A percentile compares a stretch with the other conserved stretches of the same genome.
Conservation (phyloP, 257 asterid species). For the Datura wrightii region DNA sequence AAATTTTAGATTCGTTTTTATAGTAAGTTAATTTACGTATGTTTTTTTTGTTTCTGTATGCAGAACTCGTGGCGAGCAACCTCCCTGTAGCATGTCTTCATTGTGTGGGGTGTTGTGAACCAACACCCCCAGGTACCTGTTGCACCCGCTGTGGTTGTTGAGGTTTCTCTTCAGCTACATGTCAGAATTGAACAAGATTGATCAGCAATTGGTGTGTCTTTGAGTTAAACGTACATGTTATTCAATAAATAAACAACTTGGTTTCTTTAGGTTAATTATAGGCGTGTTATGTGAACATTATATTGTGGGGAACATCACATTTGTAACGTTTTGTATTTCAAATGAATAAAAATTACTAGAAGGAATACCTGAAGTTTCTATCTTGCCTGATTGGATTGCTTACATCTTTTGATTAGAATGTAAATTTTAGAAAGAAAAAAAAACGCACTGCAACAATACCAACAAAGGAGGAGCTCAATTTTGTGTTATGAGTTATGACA, state of each 20-base stretch:
- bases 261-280: not conserved
- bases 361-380: not conserved
- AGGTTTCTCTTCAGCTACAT: not conserved
- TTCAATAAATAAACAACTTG: constrained; percentile 12
- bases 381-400: too few relatives aligned
- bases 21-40: not conserved
- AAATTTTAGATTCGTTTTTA: not conserved
- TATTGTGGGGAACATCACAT: not conserved
- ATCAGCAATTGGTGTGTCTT: not conserved
- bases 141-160: constrained; percentile 26
- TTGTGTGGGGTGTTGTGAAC: constrained; percentile 28
- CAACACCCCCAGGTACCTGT: constrained; percentile 22
- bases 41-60: not conserved
- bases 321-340: not conserved
- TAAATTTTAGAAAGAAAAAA: too few relatives aligned
- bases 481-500: too few relatives aligned
- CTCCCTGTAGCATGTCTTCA: not conserved
- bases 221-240: not conserved
- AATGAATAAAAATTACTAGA: not conserved
- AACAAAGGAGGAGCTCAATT: too few relatives aligned
- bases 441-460: too few relatives aligned
- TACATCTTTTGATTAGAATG: not conserved
- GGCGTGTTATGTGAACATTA: not conserved
- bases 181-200: constrained; percentile 8
- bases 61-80: not conserved